phyloP scores from a whole-genome alignment of 345 rosid genomes.

The Carallia pectinifolia region DNA sequence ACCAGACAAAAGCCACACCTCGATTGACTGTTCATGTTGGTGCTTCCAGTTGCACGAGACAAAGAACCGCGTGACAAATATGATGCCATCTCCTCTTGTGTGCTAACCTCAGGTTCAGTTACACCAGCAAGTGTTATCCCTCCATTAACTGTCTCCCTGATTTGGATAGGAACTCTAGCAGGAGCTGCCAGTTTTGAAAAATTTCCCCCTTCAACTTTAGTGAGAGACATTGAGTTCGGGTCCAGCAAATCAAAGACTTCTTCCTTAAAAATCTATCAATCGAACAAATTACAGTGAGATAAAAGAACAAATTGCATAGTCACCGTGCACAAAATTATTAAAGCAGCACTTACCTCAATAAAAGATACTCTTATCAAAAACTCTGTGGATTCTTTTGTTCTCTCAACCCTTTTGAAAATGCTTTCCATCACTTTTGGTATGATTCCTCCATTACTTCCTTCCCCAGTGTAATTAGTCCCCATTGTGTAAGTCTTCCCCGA shows the following conservation, averaged over 20 bases:
- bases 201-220: slow-evolving; percentile 47
- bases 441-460: slow-evolving; percentile 54
- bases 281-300: slow-evolving; percentile 5
- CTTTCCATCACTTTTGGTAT: slow-evolving; percentile 86
- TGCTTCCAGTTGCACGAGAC: slow-evolving; percentile 91
- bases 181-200: slow-evolving; percentile 44
- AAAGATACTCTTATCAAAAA: slow-evolving; percentile 83
- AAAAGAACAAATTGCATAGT: neutral
- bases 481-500: slow-evolving; percentile 94
- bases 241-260: slow-evolving; percentile 94
- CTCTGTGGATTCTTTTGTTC: slow-evolving; percentile 46
- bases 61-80: slow-evolving; percentile 73
- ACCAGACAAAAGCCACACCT: slow-evolving; percentile 41
- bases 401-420: slow-evolving; percentile 58
- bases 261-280: slow-evolving; percentile 81
- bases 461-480: slow-evolving; percentile 86
- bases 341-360: slow-evolving; percentile 61
- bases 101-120: slow-evolving; percentile 81
- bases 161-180: slow-evolving; percentile 75
- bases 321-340: neutral
- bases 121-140: slow-evolving; percentile 97
- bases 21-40: slow-evolving; percentile 97
- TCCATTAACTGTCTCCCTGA: slow-evolving; percentile 83
- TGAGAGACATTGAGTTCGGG: slow-evolving; percentile 37
- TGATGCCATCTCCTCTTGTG: slow-evolving; percentile 86